phyloP scores from a whole-genome alignment of 2,329 filamentous ascomycete genomes.

The Uncinocarpus reesii region DNA sequence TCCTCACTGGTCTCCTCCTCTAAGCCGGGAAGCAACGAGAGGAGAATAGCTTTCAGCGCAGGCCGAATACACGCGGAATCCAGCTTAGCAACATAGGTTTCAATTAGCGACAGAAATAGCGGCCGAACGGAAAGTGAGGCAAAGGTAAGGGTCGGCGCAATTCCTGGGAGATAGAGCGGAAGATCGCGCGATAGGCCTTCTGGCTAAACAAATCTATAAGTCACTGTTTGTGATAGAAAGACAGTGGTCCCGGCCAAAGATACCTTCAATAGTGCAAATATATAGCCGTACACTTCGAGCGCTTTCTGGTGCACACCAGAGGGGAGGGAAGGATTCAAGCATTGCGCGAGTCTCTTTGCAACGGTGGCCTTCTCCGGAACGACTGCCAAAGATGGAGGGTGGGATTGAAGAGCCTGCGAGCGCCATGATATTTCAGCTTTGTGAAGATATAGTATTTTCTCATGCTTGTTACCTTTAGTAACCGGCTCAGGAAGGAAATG shows the following conservation, averaged over 20 bases:
- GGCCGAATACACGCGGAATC: conserved; percentile 64
- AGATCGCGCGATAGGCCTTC: conserved; percentile 74
- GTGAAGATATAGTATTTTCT: neutral
- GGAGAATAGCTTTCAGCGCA: conserved; percentile 77
- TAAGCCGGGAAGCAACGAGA: conserved; percentile 79
- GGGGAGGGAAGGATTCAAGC: conserved; percentile 81
- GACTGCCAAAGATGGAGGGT: conserved; percentile 57
- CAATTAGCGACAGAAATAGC: conserved; percentile 72
- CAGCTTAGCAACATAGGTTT: conserved; percentile 65
- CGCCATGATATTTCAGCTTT: conserved; percentile 3
- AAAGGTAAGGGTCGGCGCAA: conserved; percentile 83
- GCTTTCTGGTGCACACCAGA: conserved; percentile 97
- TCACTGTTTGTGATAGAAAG: neutral
- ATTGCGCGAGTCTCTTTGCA: conserved; percentile 87
- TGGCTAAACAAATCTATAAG: conserved; percentile 30
- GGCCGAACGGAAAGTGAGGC: conserved; percentile 85
- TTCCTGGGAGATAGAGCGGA: conserved; percentile 76
- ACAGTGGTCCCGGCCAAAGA: conserved; percentile 20
- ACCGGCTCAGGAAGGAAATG: conserved; percentile 85
- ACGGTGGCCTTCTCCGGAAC: conserved; percentile 76
- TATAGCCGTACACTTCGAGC: conserved; percentile 81
- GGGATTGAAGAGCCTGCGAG: conserved; percentile 70
- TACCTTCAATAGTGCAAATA: conserved; percentile 76
- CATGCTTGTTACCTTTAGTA: conserved; percentile 60
- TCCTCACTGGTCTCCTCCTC: conserved; percentile 97